Base-by-base conservation (phyloP, 2,329 filamentous ascomycete genomes). In the Talaromyces sp. region DNA sequence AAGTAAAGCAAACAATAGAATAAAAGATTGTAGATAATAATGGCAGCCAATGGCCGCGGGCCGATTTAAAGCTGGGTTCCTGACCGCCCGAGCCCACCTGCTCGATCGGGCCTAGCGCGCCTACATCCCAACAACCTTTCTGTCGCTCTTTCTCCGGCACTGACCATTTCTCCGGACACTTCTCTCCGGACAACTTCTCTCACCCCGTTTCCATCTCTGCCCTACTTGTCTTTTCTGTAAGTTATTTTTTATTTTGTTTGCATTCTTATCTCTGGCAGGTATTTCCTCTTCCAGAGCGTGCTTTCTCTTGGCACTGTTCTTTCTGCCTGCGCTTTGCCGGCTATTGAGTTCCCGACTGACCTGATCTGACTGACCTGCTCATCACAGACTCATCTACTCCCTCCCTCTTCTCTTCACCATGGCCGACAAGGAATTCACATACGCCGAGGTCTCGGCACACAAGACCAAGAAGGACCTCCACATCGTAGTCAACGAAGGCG, bases 401-500 rank as follows among this genome's bases (percentile, higher is more conserved):
- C n/a, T 50, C 16, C 27, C 4, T 50, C 33, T 47, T 31, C 57
- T 18, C 27, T 47, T 18, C 72, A 77, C 68, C 68, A 85, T 85
- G 82, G 80, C 82, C 67, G 77, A 79, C 73, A 79, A 83, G 73
- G 77, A 83, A 73, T 85, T 88, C 81, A 95, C 90, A 72, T 91
- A 87, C 81, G 83, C 89, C 73, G 91, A 96, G 78, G 86, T 96
- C 79, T 84, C 89, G 65, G 86, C 87, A 80, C 92, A 96, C 85
- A 91, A 89, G 82, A 88, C 85, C 79, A 97, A 97, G 88, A 96
- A 83, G 85, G 92, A 98, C 78, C 82, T 96, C 67, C 96, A 85
- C 82, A 77, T 97, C 72, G 89, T 97, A 66, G 87, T 99, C 72
- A 91, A 98, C 82, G 93, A 96, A 80, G 96, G 96, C 84, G 88